These are phyloP conservation scores for Phragmites australis DNA, from an alignment of 176 grass and related monocot genomes.

Conservation along the genomic window DNA sequence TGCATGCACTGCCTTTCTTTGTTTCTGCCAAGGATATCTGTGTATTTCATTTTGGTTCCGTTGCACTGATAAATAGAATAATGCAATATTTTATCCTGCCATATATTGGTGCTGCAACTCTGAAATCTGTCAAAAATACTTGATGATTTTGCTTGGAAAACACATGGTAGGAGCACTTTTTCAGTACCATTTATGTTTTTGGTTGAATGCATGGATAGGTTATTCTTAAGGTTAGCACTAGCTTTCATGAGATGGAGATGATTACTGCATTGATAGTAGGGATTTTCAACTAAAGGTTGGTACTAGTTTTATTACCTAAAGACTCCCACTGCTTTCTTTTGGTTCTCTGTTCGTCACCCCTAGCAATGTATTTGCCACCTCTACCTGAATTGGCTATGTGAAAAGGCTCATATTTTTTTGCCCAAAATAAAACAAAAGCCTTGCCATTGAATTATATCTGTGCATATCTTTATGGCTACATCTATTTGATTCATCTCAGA, in stretches of 20 bases:
- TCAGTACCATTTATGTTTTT: neutral
- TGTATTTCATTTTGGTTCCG: no score
- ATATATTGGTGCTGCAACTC: neutral
- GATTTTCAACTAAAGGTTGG: neutral
- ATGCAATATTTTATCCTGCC: neutral
- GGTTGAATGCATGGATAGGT: neutral
- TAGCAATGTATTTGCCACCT: neutral
- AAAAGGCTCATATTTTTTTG: neutral
- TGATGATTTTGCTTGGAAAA: neutral
- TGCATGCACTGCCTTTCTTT: no score
- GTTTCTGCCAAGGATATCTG: no score
- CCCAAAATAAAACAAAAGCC: neutral
- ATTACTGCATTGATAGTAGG: neutral
- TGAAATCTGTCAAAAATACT: neutral
- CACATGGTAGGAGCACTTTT: neutral
- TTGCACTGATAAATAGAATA: no score
- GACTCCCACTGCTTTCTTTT: no score
- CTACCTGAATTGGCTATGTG: neutral
- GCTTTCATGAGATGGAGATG: neutral
- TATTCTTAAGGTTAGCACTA: neutral
- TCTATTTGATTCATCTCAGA: neutral
- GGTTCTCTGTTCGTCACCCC: neutral
- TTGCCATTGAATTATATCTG: neutral
- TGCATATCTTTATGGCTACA: neutral
- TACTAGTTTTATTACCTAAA: neutral